Evolutionary conservation across 2,329 filamentous ascomycete species (phyloP).

Genomic region (Blastomyces emzantsi): DNA sequence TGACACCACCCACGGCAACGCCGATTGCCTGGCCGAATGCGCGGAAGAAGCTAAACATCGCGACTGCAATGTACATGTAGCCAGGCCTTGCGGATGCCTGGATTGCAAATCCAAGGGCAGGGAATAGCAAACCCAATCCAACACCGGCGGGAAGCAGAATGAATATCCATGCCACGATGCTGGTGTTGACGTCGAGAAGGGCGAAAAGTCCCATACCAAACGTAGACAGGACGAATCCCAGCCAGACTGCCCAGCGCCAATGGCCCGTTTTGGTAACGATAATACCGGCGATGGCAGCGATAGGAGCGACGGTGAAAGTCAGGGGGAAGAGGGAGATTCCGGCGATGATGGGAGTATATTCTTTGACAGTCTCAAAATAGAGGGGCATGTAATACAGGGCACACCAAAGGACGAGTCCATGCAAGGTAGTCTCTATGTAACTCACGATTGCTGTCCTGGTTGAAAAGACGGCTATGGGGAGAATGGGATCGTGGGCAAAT

Average conservation of each 20-base stretch:
- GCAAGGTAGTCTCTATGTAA: slow-evolving; percentile 47
- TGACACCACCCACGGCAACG: slow-evolving; percentile 57
- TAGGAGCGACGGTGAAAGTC: slow-evolving; percentile 55
- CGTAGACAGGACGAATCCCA: slow-evolving; percentile 53
- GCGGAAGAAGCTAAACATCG: slow-evolving; percentile 59
- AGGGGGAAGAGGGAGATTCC: slow-evolving; percentile 52
- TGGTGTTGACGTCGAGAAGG: slow-evolving; percentile 36
- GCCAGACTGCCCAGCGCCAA: slow-evolving; percentile 54
- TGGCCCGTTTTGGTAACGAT: slow-evolving; percentile 46
- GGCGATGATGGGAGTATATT: slow-evolving; percentile 45
- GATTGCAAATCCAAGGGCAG: slow-evolving; percentile 53
- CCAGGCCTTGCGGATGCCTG: slow-evolving; percentile 51
- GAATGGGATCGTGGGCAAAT: slow-evolving; percentile 43
- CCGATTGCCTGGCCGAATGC: slow-evolving; percentile 57
- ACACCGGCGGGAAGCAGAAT: slow-evolving; percentile 52
- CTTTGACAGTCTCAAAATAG: slow-evolving; percentile 40
- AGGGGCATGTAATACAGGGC: slow-evolving; percentile 48
- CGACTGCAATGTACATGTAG: slow-evolving; percentile 53
- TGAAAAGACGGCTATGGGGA: slow-evolving; percentile 38
- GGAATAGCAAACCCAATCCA: slow-evolving; percentile 57
- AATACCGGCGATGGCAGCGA: slow-evolving; percentile 44
- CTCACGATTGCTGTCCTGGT: slow-evolving; percentile 42
- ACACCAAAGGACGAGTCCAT: slow-evolving; percentile 44
- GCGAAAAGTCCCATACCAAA: slow-evolving; percentile 47
- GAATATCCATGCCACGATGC: slow-evolving; percentile 49